Conservation (phyloP, 495 filamentous ascomycete genomes). For the Entonaema liquescens region DNA sequence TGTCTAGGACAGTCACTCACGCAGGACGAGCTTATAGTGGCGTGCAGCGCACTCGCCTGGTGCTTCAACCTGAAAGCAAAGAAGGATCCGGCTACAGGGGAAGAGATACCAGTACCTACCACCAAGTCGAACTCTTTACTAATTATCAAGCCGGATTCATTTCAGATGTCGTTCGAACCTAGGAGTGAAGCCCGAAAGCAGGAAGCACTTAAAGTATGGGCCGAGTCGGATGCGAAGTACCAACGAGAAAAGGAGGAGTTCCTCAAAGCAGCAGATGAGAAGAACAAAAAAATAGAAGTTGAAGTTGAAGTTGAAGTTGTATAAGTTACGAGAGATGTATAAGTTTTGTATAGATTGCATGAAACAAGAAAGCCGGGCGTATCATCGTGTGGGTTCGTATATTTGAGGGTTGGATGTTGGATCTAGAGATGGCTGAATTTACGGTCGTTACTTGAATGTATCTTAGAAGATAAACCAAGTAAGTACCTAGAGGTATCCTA, state of each 20-base stretch:
- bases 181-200: constrained; percentile 43
- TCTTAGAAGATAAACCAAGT: too few relatives aligned
- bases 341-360: constrained; percentile 9
- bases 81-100: constrained; percentile 46
- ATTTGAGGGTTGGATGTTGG: constrained; percentile 6
- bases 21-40: constrained; percentile 58
- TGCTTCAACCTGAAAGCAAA: constrained; percentile 59
- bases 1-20: constrained; percentile 67
- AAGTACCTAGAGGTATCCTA: too few relatives aligned
- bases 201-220: constrained; percentile 46
- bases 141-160: constrained; percentile 55
- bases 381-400: neutral
- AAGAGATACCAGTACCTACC: constrained; percentile 51
- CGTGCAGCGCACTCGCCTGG: constrained; percentile 56
- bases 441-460: constrained; percentile 17
- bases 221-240: constrained; percentile 41
- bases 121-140: constrained; percentile 53
- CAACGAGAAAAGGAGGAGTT: constrained; percentile 42
- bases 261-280: constrained; percentile 8
- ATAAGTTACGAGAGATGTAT: neutral
- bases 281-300: constrained; percentile 12
- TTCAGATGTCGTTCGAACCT: constrained; percentile 54
- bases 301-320: neutral
- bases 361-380: neutral
- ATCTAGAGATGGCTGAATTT: constrained; percentile 17